A percentile compares a stretch with the other conserved stretches of the same genome.
Evolutionary conservation across 163 green algal species (phyloP).

Genomic region (Chlamydomonas reinhardtii): DNA sequence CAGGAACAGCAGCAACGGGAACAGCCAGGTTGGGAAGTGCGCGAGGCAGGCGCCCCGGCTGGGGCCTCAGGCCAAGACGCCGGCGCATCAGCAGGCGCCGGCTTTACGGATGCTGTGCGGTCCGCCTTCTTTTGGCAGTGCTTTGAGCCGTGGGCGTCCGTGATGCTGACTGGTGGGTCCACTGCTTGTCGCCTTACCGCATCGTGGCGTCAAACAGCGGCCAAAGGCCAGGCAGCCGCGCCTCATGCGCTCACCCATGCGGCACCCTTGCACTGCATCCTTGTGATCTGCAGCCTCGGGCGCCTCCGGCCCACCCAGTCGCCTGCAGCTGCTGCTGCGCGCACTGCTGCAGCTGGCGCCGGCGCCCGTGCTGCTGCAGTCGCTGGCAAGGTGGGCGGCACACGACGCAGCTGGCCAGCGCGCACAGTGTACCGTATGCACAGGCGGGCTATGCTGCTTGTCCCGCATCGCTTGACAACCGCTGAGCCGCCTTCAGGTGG

Average conservation of each 20-base stretch:
- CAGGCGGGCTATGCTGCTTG: no score
- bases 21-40: no score
- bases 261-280: neutral
- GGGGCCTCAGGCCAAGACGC: neutral
- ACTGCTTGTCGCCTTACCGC: no score
- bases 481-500: no score
- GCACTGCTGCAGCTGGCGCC: constrained; percentile 14
- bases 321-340: neutral
- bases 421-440: no score
- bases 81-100: neutral
- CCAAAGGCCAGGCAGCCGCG: no score
- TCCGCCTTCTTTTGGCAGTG: constrained; percentile 37
- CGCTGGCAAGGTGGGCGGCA: constrained; percentile 7
- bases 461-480: no score
- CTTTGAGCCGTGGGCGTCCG: constrained; percentile 39
- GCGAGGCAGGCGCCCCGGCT: no score
- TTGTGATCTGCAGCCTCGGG: neutral
- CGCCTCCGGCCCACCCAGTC: neutral
- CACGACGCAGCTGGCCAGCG: no score
- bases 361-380: constrained; percentile 7
- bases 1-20: neutral
- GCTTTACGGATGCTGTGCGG: constrained; percentile 14
- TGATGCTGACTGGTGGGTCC: constrained; percentile 45
- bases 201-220: no score
- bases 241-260: neutral